Evolutionary conservation across 352 stramenopile genomes (phyloP), one percentile per base, ranked within the genome.

Genomic region (Globisporangium cystogenes): DNA sequence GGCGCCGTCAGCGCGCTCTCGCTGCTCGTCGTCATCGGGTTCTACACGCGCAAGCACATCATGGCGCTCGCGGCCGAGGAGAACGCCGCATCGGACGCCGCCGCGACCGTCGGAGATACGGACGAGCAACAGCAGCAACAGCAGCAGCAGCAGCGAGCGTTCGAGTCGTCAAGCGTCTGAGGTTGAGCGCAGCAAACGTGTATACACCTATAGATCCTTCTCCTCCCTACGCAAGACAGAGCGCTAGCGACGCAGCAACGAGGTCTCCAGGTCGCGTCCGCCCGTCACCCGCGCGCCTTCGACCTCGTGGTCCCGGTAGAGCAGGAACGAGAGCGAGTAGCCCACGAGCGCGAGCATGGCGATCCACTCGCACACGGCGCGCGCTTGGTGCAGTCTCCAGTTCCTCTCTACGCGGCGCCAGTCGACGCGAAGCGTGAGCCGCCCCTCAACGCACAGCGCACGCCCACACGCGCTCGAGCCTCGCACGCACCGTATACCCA

Each of bases 11-110:
- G 77, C 12, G 77, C 77, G 1, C 53, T 91, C 23, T 48, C 77
- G 26, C 52, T 91, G 60, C 68, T 91, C 7, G 63, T 66, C 24
- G 64, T 91, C 26, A 70, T 89, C 33, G 81, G 81, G 1, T 67
- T 73, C 15, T 87, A 87, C 55, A 88, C 81, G 31, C 72, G 81
- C 23, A 83, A 86, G 51, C 78, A 91, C 56, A 70, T 91, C 31
- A 53, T 88, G 44, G 59, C 48, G 26, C 55, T 91, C 14, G 74
- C 77, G 2, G 60, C 87, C 40, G 57, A 85, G 48, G 75, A 86
- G 57, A 66, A 35, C 29, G 29, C 29, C 7, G 29, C 29, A 35
- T 6, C 49, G 14, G 29, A 41, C 18, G 40, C 51, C 41, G 51
- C 37, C 7, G 26, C n/a, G n/a, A n/a, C 11, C 15, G 49, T 35